Evolutionary conservation across 2,329 filamentous ascomycete genomes (phyloP).

Genomic region (Colletotrichum tofieldiae): DNA sequence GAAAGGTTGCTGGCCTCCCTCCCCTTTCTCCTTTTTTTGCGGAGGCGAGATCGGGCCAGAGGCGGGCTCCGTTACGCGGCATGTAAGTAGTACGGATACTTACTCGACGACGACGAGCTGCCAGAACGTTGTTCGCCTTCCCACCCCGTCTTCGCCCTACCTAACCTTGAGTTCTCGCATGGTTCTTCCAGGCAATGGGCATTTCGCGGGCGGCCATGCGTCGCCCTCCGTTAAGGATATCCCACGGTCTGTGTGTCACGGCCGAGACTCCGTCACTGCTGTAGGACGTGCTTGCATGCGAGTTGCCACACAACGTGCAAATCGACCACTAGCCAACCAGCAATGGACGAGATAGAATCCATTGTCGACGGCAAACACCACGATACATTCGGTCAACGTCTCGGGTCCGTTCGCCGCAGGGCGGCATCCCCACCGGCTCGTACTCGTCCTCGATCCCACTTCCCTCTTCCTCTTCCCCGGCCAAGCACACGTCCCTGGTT

Average conservation of each 20-base stretch:
- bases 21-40: neutral
- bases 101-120: neutral
- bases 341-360: neutral
- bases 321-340: neutral
- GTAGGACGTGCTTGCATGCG: neutral
- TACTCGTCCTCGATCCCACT: conserved; percentile 1
- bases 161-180: neutral
- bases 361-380: neutral
- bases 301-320: neutral
- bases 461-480: neutral
- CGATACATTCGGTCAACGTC: neutral
- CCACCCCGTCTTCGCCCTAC: neutral
- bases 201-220: neutral
- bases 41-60: conserved; percentile 16
- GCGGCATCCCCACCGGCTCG: neutral
- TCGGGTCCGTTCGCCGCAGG: conserved; percentile 9
- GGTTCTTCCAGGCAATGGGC: neutral
- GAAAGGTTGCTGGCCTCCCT: neutral
- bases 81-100: neutral
- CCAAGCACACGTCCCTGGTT: neutral
- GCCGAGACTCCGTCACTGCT: neutral
- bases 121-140: neutral
- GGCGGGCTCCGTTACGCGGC: conserved; percentile 1
- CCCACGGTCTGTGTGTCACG: neutral
- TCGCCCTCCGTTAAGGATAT: neutral